Percentiles rank a stretch among this genome's conserved stretches.
phyloP scores from a whole-genome alignment of 1,139 yeast species.

The Casaregolazyma lundiana region DNA sequence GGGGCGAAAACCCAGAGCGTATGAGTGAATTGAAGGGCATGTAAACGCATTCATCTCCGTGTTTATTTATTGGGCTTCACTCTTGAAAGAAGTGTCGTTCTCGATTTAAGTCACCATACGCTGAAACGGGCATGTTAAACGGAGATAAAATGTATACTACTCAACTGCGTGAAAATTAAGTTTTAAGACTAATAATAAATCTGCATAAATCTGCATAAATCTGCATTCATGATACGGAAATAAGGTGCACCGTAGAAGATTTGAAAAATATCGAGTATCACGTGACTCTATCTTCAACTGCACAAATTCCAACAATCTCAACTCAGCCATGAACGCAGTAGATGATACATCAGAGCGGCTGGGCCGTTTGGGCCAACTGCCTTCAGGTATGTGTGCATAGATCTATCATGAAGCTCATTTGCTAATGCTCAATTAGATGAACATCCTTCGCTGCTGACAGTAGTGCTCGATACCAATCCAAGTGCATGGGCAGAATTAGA shows the following conservation, averaged over 20 bases:
- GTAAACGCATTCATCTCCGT: too few species aligned
- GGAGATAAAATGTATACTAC: too few species aligned
- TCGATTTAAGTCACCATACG: too few species aligned
- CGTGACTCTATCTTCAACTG: neutral
- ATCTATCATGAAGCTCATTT: conserved; percentile 1
- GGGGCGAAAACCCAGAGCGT: neutral
- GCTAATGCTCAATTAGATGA: conserved; percentile 42
- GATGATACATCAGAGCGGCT: conserved; percentile 37
- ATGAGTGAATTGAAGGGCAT: too few species aligned
- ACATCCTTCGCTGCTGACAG: conserved; percentile 74
- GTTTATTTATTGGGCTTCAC: too few species aligned
- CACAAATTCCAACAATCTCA: neutral
- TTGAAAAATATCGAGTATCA: neutral
- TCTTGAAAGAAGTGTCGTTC: too few species aligned
- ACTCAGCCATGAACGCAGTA: conserved; percentile 35
- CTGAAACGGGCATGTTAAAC: too few species aligned
- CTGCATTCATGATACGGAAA: neutral
- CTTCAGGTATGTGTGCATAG: conserved; percentile 11
- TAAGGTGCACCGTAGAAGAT: neutral
- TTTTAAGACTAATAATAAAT: neutral
- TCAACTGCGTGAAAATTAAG: too few species aligned
- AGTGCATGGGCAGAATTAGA: conserved; percentile 61
- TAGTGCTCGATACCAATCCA: conserved; percentile 77
- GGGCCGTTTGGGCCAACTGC: conserved; percentile 17
- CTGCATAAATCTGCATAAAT: neutral